Percentiles rank a stretch among this genome's conserved stretches.
These are phyloP conservation scores for Tephrocybe sp. DNA, from an alignment of 768 basidiomycete species.

Conservation along the genomic window DNA sequence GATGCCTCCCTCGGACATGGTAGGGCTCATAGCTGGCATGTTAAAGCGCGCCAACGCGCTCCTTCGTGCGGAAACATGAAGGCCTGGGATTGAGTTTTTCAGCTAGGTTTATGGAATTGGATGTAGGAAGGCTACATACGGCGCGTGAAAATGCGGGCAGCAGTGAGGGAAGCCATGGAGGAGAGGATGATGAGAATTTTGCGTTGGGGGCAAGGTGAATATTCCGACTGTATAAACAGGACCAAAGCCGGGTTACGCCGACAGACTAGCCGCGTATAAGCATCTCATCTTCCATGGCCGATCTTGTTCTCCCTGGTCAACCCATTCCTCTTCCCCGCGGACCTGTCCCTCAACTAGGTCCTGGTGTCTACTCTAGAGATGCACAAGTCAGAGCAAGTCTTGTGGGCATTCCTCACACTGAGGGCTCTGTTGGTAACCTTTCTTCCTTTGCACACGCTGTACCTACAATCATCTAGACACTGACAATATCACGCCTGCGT, in stretches of 20 bases:
- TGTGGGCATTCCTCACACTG: conserved; percentile 56
- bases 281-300: conserved; percentile 15
- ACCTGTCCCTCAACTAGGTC: conserved; percentile 55
- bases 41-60: conserved; percentile 83
- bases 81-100: conserved; percentile 43
- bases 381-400: conserved; percentile 67
- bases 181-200: conserved; percentile 24
- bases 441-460: conserved; percentile 20
- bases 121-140: conserved; percentile 38
- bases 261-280: background rate
- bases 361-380: conserved; percentile 65
- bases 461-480: conserved; percentile 38
- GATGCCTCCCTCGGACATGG: conserved; percentile 99
- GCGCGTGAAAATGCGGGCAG: conserved; percentile 58
- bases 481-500: conserved; percentile 63
- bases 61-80: conserved; percentile 79
- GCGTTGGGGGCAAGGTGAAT: conserved; percentile 22
- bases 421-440: conserved; percentile 63
- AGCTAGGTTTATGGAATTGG: background rate
- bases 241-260: conserved; percentile 24
- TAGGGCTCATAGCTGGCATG: conserved; percentile 99
- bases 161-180: conserved; percentile 60
- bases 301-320: conserved; percentile 71
- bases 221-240: conserved; percentile 26
- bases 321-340: conserved; percentile 57